A percentile compares a stretch with the other conserved stretches of the same genome.
These are phyloP conservation scores for Nothopassalora personata DNA, from an alignment of 2,329 filamentous ascomycete species.

Conservation along the genomic window DNA sequence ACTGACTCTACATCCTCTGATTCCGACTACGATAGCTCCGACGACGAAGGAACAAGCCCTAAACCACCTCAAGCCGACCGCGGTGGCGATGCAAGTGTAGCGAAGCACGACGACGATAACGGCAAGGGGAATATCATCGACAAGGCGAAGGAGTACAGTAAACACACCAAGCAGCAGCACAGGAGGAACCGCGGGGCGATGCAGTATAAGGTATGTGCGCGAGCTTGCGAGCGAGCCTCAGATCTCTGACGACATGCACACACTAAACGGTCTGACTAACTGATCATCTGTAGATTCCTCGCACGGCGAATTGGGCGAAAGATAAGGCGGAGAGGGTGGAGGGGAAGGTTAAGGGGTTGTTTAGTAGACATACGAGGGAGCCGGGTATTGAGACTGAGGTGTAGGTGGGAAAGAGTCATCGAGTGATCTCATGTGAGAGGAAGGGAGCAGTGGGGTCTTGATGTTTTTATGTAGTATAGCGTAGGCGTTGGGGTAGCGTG, in stretches of 20 bases:
- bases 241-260: slow-evolving; percentile 34
- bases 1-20: slow-evolving; percentile 12
- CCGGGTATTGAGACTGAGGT: slow-evolving; percentile 64
- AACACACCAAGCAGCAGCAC: slow-evolving; percentile 56
- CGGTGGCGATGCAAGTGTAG: not conserved
- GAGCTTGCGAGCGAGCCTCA: slow-evolving; percentile 7
- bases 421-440: not conserved
- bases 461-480: not conserved
- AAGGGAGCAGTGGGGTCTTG: not conserved
- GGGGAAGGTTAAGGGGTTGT: slow-evolving; percentile 41
- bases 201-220: slow-evolving; percentile 56
- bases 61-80: slow-evolving; percentile 4
- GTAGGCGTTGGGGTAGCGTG: not conserved
- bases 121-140: slow-evolving; percentile 40
- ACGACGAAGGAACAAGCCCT: slow-evolving; percentile 4
- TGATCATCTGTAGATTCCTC: slow-evolving; percentile 37
- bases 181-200: slow-evolving; percentile 64
- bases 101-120: slow-evolving; percentile 32
- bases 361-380: slow-evolving; percentile 56
- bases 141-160: slow-evolving; percentile 56
- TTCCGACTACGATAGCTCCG: slow-evolving; percentile 17
- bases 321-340: slow-evolving; percentile 52
- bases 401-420: slow-evolving; percentile 28
- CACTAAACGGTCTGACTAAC: too few relatives aligned
- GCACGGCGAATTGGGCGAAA: slow-evolving; percentile 54